phyloP scores from a whole-genome alignment of 345 rosid species.

The Brassica carinata region DNA sequence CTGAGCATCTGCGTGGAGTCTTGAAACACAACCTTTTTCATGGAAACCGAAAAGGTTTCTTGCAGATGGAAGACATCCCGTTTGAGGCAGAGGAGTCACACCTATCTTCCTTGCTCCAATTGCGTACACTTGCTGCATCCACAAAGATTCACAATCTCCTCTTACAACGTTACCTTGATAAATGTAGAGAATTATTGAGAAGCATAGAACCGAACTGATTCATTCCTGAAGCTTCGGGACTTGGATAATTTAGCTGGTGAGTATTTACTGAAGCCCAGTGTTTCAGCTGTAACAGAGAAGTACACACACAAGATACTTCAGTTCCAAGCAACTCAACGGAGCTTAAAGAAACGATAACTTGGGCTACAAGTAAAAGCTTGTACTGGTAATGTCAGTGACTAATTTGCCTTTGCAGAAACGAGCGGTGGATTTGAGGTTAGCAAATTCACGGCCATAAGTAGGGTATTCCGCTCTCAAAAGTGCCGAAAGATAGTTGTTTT shows the following conservation, averaged over 20 bases:
- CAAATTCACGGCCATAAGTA: slow-evolving; percentile 87
- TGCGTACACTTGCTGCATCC: slow-evolving; percentile 55
- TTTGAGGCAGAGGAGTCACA: slow-evolving; percentile 85
- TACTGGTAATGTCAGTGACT: slow-evolving; percentile 53
- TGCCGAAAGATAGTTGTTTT: slow-evolving; percentile 82
- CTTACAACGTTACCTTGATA: slow-evolving; percentile 50
- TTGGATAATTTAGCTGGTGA: slow-evolving; percentile 71
- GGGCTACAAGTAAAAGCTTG: slow-evolving; percentile 9
- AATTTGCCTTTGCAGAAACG: slow-evolving; percentile 64
- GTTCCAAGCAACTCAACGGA: not conserved
- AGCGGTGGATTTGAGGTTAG: slow-evolving; percentile 66
- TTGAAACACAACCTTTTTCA: slow-evolving; percentile 61
- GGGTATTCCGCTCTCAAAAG: slow-evolving; percentile 81
- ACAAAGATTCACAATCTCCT: slow-evolving; percentile 11
- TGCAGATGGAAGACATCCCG: slow-evolving; percentile 89
- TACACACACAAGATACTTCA: slow-evolving; percentile 7
- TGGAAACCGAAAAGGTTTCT: slow-evolving; percentile 69
- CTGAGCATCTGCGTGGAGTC: slow-evolving; percentile 76
- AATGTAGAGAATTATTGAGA: slow-evolving; percentile 55
- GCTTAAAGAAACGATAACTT: slow-evolving; percentile 1
- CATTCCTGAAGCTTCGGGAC: slow-evolving; percentile 86
- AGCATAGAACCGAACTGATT: slow-evolving; percentile 71
- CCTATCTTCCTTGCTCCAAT: slow-evolving; percentile 85
- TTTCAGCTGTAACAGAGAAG: slow-evolving; percentile 59
- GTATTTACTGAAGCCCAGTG: slow-evolving; percentile 71